Percentiles rank a stretch among this genome's conserved stretches.
These are phyloP conservation scores for Domatiomyces catenatus DNA, from an alignment of 2,329 filamentous ascomycete species.

Conservation along the genomic window DNA sequence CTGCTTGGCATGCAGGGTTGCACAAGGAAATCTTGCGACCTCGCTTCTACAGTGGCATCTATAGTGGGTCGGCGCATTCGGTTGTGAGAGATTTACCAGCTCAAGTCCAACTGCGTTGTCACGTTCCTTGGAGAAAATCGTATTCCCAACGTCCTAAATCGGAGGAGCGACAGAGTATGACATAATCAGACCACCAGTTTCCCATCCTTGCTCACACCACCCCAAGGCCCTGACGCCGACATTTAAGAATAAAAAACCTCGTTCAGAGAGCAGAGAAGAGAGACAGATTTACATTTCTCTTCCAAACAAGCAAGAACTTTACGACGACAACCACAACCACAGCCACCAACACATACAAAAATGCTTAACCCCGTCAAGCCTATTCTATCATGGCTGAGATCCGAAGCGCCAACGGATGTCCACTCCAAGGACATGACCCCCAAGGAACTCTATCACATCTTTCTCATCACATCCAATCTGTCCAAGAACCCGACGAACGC, in stretches of 20 bases:
- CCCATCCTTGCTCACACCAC: not conserved
- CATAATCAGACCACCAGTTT: not conserved
- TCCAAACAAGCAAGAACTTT: not conserved
- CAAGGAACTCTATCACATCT: conserved; percentile 16
- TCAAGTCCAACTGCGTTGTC: too few relatives aligned
- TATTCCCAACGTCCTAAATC: not conserved
- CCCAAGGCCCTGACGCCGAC: not conserved
- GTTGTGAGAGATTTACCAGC: too few relatives aligned
- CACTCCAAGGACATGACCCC: not conserved
- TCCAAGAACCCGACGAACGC: conserved; percentile 16
- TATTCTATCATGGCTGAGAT: not conserved
- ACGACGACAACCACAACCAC: not conserved
- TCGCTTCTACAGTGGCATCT: not conserved
- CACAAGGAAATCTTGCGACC: not conserved
- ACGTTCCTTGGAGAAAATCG: too few relatives aligned
- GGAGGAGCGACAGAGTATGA: not conserved
- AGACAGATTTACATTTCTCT: not conserved
- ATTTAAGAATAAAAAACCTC: not conserved
- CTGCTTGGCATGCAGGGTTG: not conserved
- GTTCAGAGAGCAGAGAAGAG: not conserved
- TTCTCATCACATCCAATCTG: conserved; percentile 17
- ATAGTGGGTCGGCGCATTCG: too few relatives aligned
- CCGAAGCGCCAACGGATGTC: not conserved
- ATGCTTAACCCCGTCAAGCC: not conserved
- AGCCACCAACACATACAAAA: not conserved